These are phyloP conservation scores for Porphyrellus sp. DNA, from an alignment of 1,284 basidiomycete species.

Conservation along the genomic window DNA sequence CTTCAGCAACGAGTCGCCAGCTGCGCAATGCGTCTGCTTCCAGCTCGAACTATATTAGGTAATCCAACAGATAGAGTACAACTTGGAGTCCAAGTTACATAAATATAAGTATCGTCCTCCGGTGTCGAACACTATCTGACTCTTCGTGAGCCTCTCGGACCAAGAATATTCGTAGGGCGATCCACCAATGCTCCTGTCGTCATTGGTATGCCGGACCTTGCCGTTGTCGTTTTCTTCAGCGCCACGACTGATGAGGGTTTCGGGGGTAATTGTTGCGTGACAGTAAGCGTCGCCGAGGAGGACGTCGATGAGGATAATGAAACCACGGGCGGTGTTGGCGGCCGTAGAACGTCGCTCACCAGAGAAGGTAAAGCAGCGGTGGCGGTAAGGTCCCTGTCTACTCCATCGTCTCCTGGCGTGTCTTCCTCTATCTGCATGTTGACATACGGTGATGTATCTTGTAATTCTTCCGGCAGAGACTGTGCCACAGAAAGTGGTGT, in stretches of 20 bases:
- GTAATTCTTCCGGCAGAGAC: conserved; percentile 33
- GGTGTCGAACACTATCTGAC: conserved; percentile 15
- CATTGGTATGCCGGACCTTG: conserved; percentile 24
- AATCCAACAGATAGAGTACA: conserved; percentile 9
- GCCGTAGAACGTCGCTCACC: conserved; percentile 7
- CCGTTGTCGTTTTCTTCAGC: conserved; percentile 26
- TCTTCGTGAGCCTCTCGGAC: conserved; percentile 36
- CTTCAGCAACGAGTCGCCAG: too few relatives aligned
- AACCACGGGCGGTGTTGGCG: conserved; percentile 26
- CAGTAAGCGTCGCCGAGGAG: conserved; percentile 33
- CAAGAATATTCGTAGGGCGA: conserved; percentile 38
- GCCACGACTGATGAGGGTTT: conserved; percentile 19
- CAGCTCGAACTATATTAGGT: conserved; percentile 3
- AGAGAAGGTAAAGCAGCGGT: conserved; percentile 15
- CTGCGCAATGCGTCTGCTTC: background rate
- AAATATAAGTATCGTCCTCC: conserved; percentile 7
- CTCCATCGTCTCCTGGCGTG: conserved; percentile 5
- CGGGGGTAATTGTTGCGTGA: conserved; percentile 10
- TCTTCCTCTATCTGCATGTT: conserved; percentile 22
- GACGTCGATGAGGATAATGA: conserved; percentile 40
- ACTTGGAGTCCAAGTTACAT: conserved; percentile 4
- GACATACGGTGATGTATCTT: conserved; percentile 7
- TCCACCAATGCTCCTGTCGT: conserved; percentile 32
- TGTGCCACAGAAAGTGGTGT: conserved; percentile 30
- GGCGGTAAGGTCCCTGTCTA: conserved; percentile 21